These are phyloP conservation scores for Rhodomyrtus tomentosa DNA, from an alignment of 345 rosid species.

Conservation along the genomic window DNA sequence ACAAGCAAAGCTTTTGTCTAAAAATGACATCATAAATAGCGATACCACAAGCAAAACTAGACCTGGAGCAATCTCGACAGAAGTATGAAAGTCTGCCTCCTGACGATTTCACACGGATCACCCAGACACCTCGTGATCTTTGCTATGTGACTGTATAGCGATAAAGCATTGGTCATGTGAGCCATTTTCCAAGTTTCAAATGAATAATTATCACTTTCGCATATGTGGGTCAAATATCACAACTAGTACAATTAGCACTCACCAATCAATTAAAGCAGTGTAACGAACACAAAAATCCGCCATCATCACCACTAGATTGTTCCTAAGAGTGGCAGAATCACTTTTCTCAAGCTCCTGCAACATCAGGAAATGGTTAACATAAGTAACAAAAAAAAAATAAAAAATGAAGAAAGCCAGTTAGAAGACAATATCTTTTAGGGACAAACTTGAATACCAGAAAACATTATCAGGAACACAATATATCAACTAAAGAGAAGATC, in stretches of 20 bases:
- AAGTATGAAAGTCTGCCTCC: conserved; percentile 88
- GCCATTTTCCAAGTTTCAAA: background rate
- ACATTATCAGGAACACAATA: background rate
- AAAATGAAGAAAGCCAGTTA: background rate
- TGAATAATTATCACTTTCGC: background rate
- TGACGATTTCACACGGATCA: conserved; percentile 83
- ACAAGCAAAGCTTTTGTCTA: background rate
- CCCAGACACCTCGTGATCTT: conserved; percentile 77
- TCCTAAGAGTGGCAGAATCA: conserved; percentile 79
- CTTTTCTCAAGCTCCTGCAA: conserved; percentile 88
- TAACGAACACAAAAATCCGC: conserved; percentile 91
- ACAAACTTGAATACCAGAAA: background rate
- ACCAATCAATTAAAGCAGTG: conserved; percentile 93
- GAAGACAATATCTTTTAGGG: background rate
- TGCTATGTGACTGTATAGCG: conserved; percentile 41
- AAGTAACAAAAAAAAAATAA: background rate
- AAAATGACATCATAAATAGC: background rate
- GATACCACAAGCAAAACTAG: background rate
- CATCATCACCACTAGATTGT: conserved; percentile 80
- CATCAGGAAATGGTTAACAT: background rate
- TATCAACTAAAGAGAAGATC: background rate
- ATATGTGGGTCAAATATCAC: background rate
- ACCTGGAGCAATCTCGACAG: conserved; percentile 95
- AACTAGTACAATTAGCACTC: conserved; percentile 14
- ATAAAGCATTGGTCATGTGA: background rate